phyloP scores from a whole-genome alignment of 306 rosid species.

The Urtica urens region DNA sequence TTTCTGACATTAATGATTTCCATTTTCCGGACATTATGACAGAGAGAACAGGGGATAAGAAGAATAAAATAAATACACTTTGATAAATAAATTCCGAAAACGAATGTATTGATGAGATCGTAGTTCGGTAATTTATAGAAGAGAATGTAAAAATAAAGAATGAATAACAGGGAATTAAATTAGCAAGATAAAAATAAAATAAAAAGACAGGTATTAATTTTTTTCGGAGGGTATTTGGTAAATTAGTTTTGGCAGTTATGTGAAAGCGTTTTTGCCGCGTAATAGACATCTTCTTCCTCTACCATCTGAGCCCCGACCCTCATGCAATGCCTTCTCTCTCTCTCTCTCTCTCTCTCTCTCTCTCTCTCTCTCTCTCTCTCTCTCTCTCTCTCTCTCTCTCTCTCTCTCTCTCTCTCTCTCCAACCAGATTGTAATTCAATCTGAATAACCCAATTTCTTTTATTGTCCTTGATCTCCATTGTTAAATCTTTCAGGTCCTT shows the following conservation, averaged over 20 bases:
- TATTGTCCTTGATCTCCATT: conserved; percentile 16
- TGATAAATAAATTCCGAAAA: no score
- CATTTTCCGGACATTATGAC: no score
- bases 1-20: no score
- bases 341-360: conserved; percentile 20
- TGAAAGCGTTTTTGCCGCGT: conserved; percentile 30
- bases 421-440: conserved; percentile 31
- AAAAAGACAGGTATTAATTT: neutral
- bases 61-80: no score
- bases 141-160: neutral
- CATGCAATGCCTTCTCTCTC: conserved; percentile 34
- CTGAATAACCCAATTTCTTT: conserved; percentile 28
- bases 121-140: no score
- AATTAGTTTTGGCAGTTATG: conserved; percentile 16
- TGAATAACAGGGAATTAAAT: neutral
- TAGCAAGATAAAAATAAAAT: neutral
- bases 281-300: conserved; percentile 26
- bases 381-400: no score
- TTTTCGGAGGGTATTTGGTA: neutral
- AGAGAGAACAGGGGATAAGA: no score
- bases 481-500: conserved; percentile 15
- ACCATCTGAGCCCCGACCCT: conserved; percentile 41
- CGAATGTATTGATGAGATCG: no score
- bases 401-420: conserved; percentile 23
- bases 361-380: conserved; percentile 23